phyloP scores from a whole-genome alignment of 1,284 basidiomycete species.

The Coniophora puteana region DNA sequence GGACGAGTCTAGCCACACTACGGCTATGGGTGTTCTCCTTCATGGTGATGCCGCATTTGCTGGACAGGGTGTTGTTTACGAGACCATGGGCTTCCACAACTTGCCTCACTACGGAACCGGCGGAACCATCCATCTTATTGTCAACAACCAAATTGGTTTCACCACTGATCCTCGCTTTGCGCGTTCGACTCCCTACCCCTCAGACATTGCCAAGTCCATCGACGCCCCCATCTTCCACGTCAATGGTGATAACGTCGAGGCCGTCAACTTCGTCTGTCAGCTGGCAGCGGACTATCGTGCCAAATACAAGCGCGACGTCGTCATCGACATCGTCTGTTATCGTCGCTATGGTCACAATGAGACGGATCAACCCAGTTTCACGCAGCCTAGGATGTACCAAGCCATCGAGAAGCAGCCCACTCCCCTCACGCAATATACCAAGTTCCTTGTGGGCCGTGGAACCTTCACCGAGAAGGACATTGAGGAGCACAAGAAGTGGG shows the following conservation, averaged over 20 bases:
- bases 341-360: conserved; percentile 99
- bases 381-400: conserved; percentile 98
- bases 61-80: conserved; percentile 98
- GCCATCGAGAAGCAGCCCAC: conserved; percentile 95
- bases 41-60: conserved; percentile 99
- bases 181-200: conserved; percentile 98
- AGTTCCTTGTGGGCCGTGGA: conserved; percentile 87
- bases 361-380: conserved; percentile 98
- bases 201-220: conserved; percentile 98
- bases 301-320: conserved; percentile 99
- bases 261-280: conserved; percentile 97
- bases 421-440: conserved; percentile 88
- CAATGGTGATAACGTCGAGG: conserved; percentile 98
- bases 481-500: conserved; percentile 99
- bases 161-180: conserved; percentile 98
- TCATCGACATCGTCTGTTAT: conserved; percentile 98
- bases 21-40: conserved; percentile 92
- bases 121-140: conserved; percentile 97
- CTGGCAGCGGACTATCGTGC: conserved; percentile 98
- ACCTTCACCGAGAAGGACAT: conserved; percentile 97
- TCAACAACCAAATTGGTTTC: conserved; percentile 99
- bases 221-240: conserved; percentile 99
- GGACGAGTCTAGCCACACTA: conserved; percentile 73
- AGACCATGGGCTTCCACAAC: conserved; percentile 99
- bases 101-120: conserved; percentile 95